Conservation (phyloP, 331 rosid species). For the Malus hybrid region DNA sequence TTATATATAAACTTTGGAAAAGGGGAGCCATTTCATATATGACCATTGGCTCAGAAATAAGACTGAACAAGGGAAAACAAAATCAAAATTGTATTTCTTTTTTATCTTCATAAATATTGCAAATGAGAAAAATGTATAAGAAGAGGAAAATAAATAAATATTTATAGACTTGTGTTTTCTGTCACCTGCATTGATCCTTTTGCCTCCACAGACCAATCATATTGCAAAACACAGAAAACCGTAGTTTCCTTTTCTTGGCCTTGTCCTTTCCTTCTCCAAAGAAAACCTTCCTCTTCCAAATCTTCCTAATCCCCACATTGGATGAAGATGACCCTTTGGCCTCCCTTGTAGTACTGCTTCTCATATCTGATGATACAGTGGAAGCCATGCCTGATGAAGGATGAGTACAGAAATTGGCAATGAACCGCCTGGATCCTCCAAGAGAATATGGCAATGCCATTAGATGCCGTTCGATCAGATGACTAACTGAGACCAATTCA, state of each 20-base stretch:
- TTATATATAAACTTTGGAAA: too few relatives aligned
- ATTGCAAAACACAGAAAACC: conserved; percentile 19
- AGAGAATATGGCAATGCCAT: conserved; percentile 37
- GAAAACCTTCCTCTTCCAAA: conserved; percentile 31
- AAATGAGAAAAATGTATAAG: not conserved
- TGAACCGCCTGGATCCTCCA: conserved; percentile 38
- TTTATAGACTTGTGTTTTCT: not conserved
- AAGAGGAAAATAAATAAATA: not conserved
- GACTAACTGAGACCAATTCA: conserved; percentile 50
- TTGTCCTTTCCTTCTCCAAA: conserved; percentile 14
- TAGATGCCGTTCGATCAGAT: conserved; percentile 63
- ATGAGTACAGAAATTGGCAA: conserved; percentile 8
- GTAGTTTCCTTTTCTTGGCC: conserved; percentile 19
- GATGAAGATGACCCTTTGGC: conserved; percentile 19
- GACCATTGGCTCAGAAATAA: too few relatives aligned
- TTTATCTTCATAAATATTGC: not conserved
- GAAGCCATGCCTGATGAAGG: not conserved
- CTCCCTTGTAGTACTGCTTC: not conserved
- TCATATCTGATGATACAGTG: not conserved
- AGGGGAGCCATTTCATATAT: too few relatives aligned
- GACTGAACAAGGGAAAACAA: too few relatives aligned
- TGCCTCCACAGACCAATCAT: conserved; percentile 37
- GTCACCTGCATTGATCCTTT: conserved; percentile 6
- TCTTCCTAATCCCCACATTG: conserved; percentile 23
- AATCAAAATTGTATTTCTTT: too few relatives aligned